Base-by-base conservation (phyloP, 2,329 filamentous ascomycete genomes). In the Neodidymelliopsis sp. region DNA sequence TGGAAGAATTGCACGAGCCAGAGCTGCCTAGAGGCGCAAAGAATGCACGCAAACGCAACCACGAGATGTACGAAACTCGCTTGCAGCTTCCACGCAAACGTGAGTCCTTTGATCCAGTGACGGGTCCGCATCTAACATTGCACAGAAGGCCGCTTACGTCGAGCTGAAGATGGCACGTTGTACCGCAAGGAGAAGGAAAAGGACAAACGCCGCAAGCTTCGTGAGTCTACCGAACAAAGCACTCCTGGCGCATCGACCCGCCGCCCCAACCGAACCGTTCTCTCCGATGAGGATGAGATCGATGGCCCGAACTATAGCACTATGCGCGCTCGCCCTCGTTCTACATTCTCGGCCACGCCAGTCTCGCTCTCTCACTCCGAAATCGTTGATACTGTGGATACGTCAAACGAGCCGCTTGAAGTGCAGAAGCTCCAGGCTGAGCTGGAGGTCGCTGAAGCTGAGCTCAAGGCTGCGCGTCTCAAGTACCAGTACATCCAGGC, bases 381-480 rank as follows among this genome's bases (percentile, higher is more conserved):
- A 15, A 40, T 48, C 4, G 22, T 31, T 11, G 39, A 55, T 15
- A 25, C 42, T 4, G 40, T 54, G 11, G 37, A 52, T 6, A 34
- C 44, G 3, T 59, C 58, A 13, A 51, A 47, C 8, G 53, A 63
- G 40, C 53, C 62, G 12, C 46, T 67, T 12, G 58, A 56, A 5
- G 60, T 63, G 2, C 60, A 64, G 48, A 57, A 59, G 37, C 46
- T 71, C 1, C 56, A 67, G 41, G 62, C 62, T 7, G 60, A 71
- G 37, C 30, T 71, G 7, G 63, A 69, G 23, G 47, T 65, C n/a
- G 67, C 66, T 2, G 66, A 72, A 39, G 67, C 67, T 6, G 67
- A 71, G 47, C 58, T 71, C 13, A 60, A 56, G 31, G 51, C 63
- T 34, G 59, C 61, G 6, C 59, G 62, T 10, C 35, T 66, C 9